A percentile compares a stretch with the other conserved stretches of the same genome.
These are phyloP conservation scores for Linum lewisii DNA, from an alignment of 345 rosid genomes.

Conservation along the genomic window DNA sequence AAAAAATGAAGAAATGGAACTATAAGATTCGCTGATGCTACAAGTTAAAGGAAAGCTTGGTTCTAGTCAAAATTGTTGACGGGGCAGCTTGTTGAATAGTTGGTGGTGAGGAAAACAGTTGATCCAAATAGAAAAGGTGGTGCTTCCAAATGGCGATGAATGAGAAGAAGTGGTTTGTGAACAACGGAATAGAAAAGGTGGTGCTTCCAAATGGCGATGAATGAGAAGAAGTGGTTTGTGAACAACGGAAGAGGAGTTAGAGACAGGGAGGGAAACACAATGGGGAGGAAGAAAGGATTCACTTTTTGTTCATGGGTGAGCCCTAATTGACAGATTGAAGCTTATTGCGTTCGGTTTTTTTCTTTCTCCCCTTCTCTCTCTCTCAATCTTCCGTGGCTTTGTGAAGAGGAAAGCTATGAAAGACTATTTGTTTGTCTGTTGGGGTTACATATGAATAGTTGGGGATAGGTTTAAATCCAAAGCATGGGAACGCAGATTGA, in stretches of 20 bases:
- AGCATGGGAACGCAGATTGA: too few relatives aligned
- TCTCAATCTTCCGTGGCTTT: not conserved
- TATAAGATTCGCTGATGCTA: too few relatives aligned
- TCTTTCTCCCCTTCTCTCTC: not conserved
- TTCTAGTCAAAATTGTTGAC: too few relatives aligned
- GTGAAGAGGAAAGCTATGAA: not conserved
- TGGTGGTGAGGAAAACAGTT: not conserved
- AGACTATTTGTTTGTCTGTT: not conserved
- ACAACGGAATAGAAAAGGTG: not conserved
- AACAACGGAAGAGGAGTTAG: not conserved
- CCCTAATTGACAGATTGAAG: conserved; percentile 12
- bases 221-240: not conserved
- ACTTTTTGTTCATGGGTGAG: not conserved
- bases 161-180: not conserved
- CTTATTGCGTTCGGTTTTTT: conserved; percentile 4
- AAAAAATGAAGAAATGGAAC: too few relatives aligned
- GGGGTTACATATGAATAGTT: too few relatives aligned
- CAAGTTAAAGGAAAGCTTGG: too few relatives aligned
- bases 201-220: not conserved
- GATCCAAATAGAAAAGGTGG: not conserved
- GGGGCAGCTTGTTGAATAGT: too few relatives aligned
- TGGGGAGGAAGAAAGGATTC: not conserved
- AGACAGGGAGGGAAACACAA: not conserved
- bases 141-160: not conserved
- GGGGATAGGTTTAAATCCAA: too few relatives aligned